Evolutionary conservation across 345 rosid species (phyloP), one percentile per base, ranked within the genome.

Genomic region (Citrus trifoliata): DNA sequence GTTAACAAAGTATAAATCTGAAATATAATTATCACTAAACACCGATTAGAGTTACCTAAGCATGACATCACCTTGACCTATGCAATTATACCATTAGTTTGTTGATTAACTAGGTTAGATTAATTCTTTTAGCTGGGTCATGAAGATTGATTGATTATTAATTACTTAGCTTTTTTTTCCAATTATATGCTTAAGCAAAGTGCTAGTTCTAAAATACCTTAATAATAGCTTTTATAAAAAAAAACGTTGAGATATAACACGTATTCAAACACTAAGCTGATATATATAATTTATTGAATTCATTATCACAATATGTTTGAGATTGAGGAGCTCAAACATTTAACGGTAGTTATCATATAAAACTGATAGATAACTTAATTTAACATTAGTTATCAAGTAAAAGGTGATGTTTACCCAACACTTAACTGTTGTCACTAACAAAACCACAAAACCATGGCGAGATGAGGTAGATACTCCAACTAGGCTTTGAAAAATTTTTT

Each of bases 31-130:
- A 59, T 30, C 67, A 42, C 25, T 14, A 28, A 35, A 75, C 56
- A 22, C 53, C 9, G 22, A 19, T 75, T 61, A 18, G 62, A 18
- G 19, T 10, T 51, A 30, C 55, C 70, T 64, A 64, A 75, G 40
- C 71, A 75, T 75, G 42, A 75, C 70, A 64, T 64, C 68, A 65
- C 40, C 8, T 5, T 65, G 33, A 32, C 40, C 68, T 33, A 65
- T 21, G 25, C 27, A 73, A 12, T 28, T 25, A 46, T 13, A 10
- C 9, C 16, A 32, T 65, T 33, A 18, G 22, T 40, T 22, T 56
- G 1, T 59, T 7, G 8, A 4, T 6, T 16, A 64, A 64, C 3
- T 16, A 30, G 10, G 18, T 63, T 63, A 14, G 24, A 56, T 56
- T 63, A 28, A 27, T 28, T 28, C 13, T 30, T 24, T 61, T 61